These are phyloP conservation scores for Filosporella fistucella DNA, from an alignment of 495 filamentous ascomycete genomes.

Conservation along the genomic window DNA sequence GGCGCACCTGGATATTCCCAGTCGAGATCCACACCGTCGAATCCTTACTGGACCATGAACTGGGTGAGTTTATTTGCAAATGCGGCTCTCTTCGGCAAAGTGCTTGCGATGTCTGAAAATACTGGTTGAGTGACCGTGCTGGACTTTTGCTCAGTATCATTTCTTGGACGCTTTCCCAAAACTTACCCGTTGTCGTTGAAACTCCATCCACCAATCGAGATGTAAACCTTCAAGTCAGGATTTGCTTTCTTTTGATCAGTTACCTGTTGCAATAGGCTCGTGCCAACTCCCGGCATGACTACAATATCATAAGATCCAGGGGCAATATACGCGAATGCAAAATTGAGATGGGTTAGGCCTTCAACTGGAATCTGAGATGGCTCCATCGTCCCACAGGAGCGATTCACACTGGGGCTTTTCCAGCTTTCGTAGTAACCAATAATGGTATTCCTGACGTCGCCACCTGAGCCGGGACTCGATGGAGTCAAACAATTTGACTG, in stretches of 20 bases:
- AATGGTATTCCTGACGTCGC: neutral
- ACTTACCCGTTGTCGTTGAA: slow-evolving; percentile 36
- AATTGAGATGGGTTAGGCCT: slow-evolving; percentile 19
- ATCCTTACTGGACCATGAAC: no score
- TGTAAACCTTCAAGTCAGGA: slow-evolving; percentile 25
- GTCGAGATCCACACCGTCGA: slow-evolving; percentile 47
- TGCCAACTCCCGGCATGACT: no score
- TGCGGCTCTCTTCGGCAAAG: no score
- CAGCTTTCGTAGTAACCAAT: slow-evolving; percentile 5
- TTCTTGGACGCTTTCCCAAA: no score
- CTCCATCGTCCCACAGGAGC: neutral
- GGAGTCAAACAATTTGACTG: slow-evolving; percentile 2
- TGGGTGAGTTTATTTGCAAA: no score
- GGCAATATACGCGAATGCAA: slow-evolving; percentile 19
- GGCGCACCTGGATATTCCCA: slow-evolving; percentile 43
- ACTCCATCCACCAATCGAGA: slow-evolving; percentile 40
- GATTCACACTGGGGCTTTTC: neutral
- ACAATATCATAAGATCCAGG: slow-evolving; percentile 7
- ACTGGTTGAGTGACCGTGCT: no score
- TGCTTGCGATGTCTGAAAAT: no score
- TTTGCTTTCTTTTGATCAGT: neutral
- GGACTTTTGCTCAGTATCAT: no score
- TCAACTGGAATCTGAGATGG: slow-evolving; percentile 2
- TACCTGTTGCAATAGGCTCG: neutral
- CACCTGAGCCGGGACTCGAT: no score